These are phyloP conservation scores for Neobulgaria alba DNA, from an alignment of 2,329 filamentous ascomycete genomes.

Conservation along the genomic window DNA sequence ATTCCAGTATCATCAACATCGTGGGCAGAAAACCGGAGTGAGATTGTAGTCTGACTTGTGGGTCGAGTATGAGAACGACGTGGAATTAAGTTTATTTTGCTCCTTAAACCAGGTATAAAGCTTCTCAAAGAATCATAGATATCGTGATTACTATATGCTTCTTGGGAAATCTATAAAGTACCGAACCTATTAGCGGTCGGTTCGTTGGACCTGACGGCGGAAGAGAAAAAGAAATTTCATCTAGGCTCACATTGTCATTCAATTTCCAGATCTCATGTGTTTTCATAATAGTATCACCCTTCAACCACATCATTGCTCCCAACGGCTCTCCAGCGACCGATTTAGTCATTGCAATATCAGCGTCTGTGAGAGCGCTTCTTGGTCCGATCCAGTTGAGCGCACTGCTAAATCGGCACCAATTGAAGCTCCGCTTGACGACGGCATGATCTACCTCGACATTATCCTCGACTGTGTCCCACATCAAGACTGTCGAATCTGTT, in stretches of 20 bases:
- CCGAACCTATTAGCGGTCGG: too few species aligned
- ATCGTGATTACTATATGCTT: too few species aligned
- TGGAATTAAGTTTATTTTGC: too few species aligned
- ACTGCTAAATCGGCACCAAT: slow-evolving; percentile 24
- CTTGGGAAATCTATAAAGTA: too few species aligned
- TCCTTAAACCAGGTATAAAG: too few species aligned
- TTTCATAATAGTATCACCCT: slow-evolving; percentile 22
- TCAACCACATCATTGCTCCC: slow-evolving; percentile 27
- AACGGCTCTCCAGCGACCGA: slow-evolving; percentile 24
- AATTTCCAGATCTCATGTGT: slow-evolving; percentile 23
- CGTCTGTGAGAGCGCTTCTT: slow-evolving; percentile 14
- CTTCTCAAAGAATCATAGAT: too few species aligned
- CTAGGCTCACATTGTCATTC: slow-evolving; percentile 16
- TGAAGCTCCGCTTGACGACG: slow-evolving; percentile 24
- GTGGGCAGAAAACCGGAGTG: too few species aligned
- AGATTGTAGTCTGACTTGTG: too few species aligned
- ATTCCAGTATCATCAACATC: too few species aligned
- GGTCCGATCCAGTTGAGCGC: slow-evolving; percentile 24
- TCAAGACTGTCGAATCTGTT: too few species aligned
- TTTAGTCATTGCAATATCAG: slow-evolving; percentile 12
- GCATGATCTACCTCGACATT: slow-evolving; percentile 21
- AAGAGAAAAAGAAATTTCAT: neutral
- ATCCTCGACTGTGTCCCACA: slow-evolving; percentile 27
- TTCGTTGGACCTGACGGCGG: too few species aligned
- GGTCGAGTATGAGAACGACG: too few species aligned